Evolutionary conservation across 768 basidiomycete genomes (phyloP).

Genomic region (Roridomyces roridus): DNA sequence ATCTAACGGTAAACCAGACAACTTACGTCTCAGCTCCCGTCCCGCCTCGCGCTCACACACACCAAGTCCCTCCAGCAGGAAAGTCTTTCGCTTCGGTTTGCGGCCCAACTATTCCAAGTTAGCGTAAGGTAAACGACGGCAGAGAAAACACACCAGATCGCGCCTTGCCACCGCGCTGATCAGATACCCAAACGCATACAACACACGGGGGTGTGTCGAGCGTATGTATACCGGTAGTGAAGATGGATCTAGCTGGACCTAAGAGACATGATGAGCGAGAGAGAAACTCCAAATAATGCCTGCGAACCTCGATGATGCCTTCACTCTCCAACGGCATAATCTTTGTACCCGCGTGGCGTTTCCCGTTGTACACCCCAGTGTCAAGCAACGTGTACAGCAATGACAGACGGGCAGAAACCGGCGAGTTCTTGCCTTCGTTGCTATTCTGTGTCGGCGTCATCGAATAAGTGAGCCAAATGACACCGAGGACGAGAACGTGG

Average conservation of each 20-base stretch:
- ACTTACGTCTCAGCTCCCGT: slow-evolving; percentile 48
- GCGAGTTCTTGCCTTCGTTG: slow-evolving; percentile 39
- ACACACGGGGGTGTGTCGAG: slow-evolving; percentile 69
- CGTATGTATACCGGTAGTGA: slow-evolving; percentile 58
- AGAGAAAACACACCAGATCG: slow-evolving; percentile 40
- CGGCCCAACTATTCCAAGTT: slow-evolving; percentile 61
- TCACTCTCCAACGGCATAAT: slow-evolving; percentile 31
- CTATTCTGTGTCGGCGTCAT: background rate
- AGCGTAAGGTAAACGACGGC: background rate
- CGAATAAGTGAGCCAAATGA: slow-evolving; percentile 65
- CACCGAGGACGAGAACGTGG: slow-evolving; percentile 67
- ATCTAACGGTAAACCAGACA: background rate
- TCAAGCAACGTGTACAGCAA: slow-evolving; percentile 74
- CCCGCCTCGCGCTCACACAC: slow-evolving; percentile 53
- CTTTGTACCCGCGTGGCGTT: slow-evolving; percentile 39
- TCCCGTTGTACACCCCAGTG: slow-evolving; percentile 41
- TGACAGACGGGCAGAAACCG: slow-evolving; percentile 57
- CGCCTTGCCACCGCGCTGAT: slow-evolving; percentile 71
- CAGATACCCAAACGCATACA: slow-evolving; percentile 71
- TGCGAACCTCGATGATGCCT: slow-evolving; percentile 42
- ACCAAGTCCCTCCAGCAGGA: slow-evolving; percentile 66
- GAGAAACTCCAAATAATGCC: slow-evolving; percentile 25
- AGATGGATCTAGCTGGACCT: slow-evolving; percentile 40
- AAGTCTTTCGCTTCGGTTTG: slow-evolving; percentile 74
- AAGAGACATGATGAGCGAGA: slow-evolving; percentile 25